A percentile compares a stretch with the other conserved stretches of the same genome.
These are phyloP conservation scores for Rhodosporidiobolus sp. DNA, from an alignment of 768 basidiomycete species.

Conservation along the genomic window DNA sequence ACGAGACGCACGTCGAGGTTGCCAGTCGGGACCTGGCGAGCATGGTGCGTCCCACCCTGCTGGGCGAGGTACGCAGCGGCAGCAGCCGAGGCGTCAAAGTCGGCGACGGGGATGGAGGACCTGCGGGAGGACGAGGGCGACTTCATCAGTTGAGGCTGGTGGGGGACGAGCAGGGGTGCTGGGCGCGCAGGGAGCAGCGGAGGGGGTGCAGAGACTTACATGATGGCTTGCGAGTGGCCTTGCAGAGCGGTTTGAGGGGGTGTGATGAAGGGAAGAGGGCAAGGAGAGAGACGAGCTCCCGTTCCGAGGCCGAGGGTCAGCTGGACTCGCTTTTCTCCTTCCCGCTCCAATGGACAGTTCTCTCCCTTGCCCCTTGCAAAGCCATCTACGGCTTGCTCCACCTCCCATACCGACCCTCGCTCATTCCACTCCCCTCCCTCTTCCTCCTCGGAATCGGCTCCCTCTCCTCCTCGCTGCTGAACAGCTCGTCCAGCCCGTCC, in stretches of 20 bases:
- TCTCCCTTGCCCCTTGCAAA: too few relatives aligned
- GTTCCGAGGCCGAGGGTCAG: not conserved
- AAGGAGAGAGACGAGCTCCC: not conserved
- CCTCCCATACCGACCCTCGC: too few relatives aligned
- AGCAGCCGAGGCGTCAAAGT: not conserved
- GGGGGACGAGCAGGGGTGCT: not conserved
- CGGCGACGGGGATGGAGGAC: not conserved
- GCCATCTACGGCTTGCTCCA: not conserved
- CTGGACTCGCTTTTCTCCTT: not conserved
- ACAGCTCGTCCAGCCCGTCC: too few relatives aligned
- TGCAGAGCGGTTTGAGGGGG: not conserved
- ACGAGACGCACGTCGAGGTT: not conserved
- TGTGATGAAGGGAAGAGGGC: not conserved
- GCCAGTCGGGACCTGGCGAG: conserved; percentile 1
- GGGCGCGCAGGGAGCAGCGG: not conserved
- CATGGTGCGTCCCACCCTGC: not conserved
- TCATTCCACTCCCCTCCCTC: not conserved
- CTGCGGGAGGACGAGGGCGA: not conserved
- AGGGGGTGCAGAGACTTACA: not conserved
- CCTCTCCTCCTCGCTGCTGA: too few relatives aligned
- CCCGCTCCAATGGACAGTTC: not conserved
- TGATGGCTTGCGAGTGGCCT: not conserved
- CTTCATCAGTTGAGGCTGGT: not conserved
- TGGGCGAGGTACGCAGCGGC: not conserved
- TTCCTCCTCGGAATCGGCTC: too few relatives aligned